Conservation (phyloP, 2,329 filamentous ascomycete genomes). For the Cladophialophora exuberans region DNA sequence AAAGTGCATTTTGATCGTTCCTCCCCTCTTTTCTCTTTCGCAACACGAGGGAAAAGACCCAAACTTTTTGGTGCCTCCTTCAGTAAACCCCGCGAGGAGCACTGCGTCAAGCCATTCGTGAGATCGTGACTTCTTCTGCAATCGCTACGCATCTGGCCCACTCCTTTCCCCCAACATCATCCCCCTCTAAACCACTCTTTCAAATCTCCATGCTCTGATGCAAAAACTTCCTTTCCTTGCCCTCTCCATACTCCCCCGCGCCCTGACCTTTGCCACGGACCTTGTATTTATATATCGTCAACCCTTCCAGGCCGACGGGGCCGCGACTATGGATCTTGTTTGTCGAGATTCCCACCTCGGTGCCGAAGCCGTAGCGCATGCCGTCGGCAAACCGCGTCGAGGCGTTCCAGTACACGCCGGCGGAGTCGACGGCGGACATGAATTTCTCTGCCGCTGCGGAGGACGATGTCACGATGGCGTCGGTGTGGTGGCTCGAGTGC, state of each 20-base stretch:
- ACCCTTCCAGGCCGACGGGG: constrained; percentile 87
- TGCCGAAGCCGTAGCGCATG: constrained; percentile 96
- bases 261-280: constrained; percentile 81
- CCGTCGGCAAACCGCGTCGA: constrained; percentile 94
- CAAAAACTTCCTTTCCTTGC: constrained; percentile 58
- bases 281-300: constrained; percentile 98
- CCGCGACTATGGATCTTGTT: constrained; percentile 97
- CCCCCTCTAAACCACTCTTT: too few species aligned
- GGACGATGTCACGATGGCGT: constrained; percentile 79
- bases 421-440: constrained; percentile 82
- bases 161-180: too few species aligned
- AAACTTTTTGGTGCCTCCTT: too few species aligned
- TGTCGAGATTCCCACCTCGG: constrained; percentile 96
- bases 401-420: constrained; percentile 96
- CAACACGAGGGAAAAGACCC: too few species aligned
- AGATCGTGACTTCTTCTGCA: too few species aligned
- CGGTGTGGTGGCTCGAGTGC: constrained; percentile 92
- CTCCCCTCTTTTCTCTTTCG: too few species aligned
- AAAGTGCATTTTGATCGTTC: too few species aligned
- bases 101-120: too few species aligned
- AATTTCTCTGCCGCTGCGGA: constrained; percentile 73
- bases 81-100: too few species aligned
- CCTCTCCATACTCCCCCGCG: constrained; percentile 69
- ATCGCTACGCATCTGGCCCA: too few species aligned
- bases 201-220: constrained; percentile 53